Evolutionary conservation across 2,329 filamentous ascomycete species (phyloP), one percentile per base, ranked within the genome.

Genomic region (Phyllosticta paracitricarpa): DNA sequence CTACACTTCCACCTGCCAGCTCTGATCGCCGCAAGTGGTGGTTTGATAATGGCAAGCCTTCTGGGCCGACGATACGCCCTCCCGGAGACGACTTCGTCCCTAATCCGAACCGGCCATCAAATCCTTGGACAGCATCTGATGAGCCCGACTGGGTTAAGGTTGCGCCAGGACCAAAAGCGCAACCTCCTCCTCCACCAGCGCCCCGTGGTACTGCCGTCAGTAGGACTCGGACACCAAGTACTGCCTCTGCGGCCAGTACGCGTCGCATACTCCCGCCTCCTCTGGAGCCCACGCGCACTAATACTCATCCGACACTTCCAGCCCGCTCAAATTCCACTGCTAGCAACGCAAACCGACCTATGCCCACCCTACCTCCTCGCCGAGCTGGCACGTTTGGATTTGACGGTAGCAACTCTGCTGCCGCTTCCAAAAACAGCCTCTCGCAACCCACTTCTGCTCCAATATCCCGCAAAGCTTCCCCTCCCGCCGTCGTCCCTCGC

Each of bases 101-200:
- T 24, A 97, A 96, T 71, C 84, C 87, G 1, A 81, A 84, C 33
- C 84, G 89, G 56, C 84, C 85, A 12, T 84, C 88, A 0, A 97
- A 97, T 68, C 94, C 94, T 0, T 97, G 95, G 72, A 82, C 81
- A 1, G 78, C 82, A 0, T 86, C 83, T 1, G 81, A 87, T 33
- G 89, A 96, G 72, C 84, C 87, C 9, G 92, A 97, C 68, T 97
- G 94, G 94, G 84, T 96, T 40, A 74, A 78, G 62, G 73, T 80
- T 4, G 67, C 66, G 61, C 28, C 51, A 24, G 17, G 40, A 4
- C 40, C 54, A 57, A 24, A 52, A 24, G 12, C 58, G 26, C 33
- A 56, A 28, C 19, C 25, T 24, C 40, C 14, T 54, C 22, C 58
- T 51, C 52, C 62, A 53, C 25, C 24, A 63, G 26, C 51, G 24